Percentiles rank a stretch among this genome's conserved stretches.
Evolutionary conservation across 2,329 filamentous ascomycete genomes (phyloP).

Genomic region (Penicillium decumbens): DNA sequence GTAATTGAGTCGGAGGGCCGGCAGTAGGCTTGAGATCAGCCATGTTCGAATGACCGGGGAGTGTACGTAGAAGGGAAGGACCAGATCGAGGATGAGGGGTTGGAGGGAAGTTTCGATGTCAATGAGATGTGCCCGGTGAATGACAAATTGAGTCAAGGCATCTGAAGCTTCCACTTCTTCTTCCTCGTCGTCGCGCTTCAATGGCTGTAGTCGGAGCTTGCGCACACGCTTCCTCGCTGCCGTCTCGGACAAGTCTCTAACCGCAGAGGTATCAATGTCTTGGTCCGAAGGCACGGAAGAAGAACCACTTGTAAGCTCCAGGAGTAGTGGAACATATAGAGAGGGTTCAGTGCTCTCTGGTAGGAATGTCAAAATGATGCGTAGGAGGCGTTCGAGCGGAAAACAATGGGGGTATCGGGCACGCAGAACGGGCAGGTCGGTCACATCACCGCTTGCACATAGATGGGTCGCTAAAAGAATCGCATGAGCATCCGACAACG

Average conservation of each 20-base stretch:
- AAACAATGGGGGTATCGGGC: constrained; percentile 47
- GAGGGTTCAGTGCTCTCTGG: constrained; percentile 54
- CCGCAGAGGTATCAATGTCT: constrained; percentile 45
- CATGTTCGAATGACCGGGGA: constrained; percentile 53
- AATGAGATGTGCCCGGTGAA: constrained; percentile 57
- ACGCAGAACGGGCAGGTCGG: constrained; percentile 50
- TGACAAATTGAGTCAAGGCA: constrained; percentile 52
- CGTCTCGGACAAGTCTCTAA: constrained; percentile 47
- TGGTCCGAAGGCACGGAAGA: constrained; percentile 19
- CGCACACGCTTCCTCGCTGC: constrained; percentile 51
- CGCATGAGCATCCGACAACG: constrained; percentile 53
- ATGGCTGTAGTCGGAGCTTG: constrained; percentile 49
- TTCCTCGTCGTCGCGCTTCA: constrained; percentile 45
- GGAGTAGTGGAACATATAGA: constrained; percentile 47
- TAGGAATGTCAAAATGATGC: constrained; percentile 59
- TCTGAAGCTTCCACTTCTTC: constrained; percentile 45
- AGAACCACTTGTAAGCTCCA: constrained; percentile 43
- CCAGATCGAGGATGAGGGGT: constrained; percentile 51
- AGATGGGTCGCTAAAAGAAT: constrained; percentile 56
- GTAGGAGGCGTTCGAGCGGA: constrained; percentile 51
- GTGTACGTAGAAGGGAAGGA: constrained; percentile 54
- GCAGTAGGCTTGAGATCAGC: constrained; percentile 57
- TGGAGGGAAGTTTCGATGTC: constrained; percentile 57
- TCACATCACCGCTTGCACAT: constrained; percentile 52
- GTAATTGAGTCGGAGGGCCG: constrained; percentile 56